Conservation (phyloP, 2,329 filamentous ascomycete genomes). For the Aspergillus arachidicola region DNA sequence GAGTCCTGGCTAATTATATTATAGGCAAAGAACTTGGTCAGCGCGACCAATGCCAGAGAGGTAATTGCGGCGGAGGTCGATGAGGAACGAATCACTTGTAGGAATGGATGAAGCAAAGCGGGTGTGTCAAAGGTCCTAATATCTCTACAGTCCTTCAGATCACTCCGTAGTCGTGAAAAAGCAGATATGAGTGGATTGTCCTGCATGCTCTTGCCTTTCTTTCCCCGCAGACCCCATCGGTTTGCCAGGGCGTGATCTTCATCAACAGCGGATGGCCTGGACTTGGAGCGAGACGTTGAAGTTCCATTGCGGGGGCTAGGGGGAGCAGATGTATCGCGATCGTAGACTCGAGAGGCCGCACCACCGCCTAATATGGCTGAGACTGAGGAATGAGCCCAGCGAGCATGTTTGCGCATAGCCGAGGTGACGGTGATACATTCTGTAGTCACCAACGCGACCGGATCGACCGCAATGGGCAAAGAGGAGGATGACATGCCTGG, state of each 20-base stretch:
- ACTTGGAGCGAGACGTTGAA: conserved; percentile 24
- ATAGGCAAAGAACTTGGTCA: conserved; percentile 96
- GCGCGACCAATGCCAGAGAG: conserved; percentile 86
- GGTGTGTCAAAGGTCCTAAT: conserved; percentile 88
- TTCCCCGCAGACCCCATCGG: conserved; percentile 89
- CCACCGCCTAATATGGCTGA: conserved; percentile 88
- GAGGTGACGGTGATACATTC: conserved; percentile 99
- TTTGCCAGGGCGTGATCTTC: conserved; percentile 64
- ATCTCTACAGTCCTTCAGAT: conserved; percentile 87
- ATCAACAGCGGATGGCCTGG: conserved; percentile 32
- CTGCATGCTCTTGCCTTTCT: conserved; percentile 95
- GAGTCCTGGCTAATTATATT: conserved; percentile 83
- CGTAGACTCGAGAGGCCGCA: conserved; percentile 49
- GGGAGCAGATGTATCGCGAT: conserved; percentile 45
- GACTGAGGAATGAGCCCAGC: conserved; percentile 94
- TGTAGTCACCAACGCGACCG: conserved; percentile 90
- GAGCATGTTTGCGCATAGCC: conserved; percentile 95
- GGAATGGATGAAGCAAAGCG: conserved; percentile 85
- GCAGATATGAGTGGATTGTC: conserved; percentile 96
- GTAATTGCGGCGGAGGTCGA: conserved; percentile 96
- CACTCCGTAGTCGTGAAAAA: conserved; percentile 85
- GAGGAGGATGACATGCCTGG: conserved; percentile 35
- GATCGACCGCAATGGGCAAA: conserved; percentile 81
- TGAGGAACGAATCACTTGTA: conserved; percentile 94
- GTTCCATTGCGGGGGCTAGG: conserved; percentile 34